Base-by-base conservation (phyloP, 345 rosid genomes). In the Eucalyptus erythrocorys region DNA sequence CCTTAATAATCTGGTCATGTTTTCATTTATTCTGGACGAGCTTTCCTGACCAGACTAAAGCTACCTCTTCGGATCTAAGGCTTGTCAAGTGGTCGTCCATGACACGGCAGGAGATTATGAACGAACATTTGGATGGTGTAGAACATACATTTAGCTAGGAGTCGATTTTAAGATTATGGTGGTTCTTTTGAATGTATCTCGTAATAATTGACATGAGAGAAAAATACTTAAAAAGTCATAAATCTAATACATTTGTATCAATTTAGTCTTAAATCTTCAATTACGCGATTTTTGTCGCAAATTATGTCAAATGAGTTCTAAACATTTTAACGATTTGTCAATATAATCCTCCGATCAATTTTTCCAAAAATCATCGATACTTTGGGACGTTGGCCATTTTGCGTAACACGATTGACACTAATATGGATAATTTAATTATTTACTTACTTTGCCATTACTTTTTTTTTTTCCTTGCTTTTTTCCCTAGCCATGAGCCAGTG, bases 321-420 rank as follows among this genome's bases (percentile, higher is more conserved):
- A 55, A 55, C 0, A 55, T 55, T 24, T 55, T 55, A 24, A 55
- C 6, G 6, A 24, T 55, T 55, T 55, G 0, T 24, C 61, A 55
- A 55, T 55, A 55, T 24, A 55, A 24, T 55, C 3, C 30, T 55
- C 12, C 13, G 1, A 55, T 22, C 13, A 55, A 55, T 55, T 55
- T 51, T 51, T 51, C 57, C 9, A 51, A 51, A 51, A 51, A 51
- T 19, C 57, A 51, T 2, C 3, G 0, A 55, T 3, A 24, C 4
- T n/a, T n/a, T n/a, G n/a, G 0, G 61, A 55, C 27, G 17, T 55
- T 24, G 1, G 1, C 6, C 27, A 24, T 55, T 55, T 9, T 55
- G 12, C 1, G 0, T 4, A 24, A 55, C 61, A 9, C 0, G 13
- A 22, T 24, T 55, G 30, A 12, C 13, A 10, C 0, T 55, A 55